These are phyloP conservation scores for Saccharomycopsis sp. DNA, from an alignment of 805 yeast genomes.

Conservation along the genomic window DNA sequence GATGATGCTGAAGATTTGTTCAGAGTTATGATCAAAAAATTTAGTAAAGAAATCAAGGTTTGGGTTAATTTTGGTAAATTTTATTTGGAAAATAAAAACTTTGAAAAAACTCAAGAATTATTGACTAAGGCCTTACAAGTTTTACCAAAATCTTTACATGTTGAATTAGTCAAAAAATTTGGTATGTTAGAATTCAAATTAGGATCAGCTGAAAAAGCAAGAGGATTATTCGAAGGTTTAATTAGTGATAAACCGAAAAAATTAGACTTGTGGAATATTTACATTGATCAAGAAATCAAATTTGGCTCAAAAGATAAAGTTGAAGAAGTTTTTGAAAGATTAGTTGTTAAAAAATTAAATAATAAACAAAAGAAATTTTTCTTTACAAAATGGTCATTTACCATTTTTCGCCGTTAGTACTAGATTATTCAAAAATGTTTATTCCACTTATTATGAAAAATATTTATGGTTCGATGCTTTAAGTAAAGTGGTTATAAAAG, in stretches of 20 bases:
- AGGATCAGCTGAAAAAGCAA: slow-evolving; percentile 91
- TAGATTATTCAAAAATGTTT: slow-evolving; percentile 54
- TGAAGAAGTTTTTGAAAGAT: slow-evolving; percentile 77
- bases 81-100: slow-evolving; percentile 45
- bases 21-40: slow-evolving; percentile 63
- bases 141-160: slow-evolving; percentile 61
- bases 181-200: slow-evolving; percentile 78
- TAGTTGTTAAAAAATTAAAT: slow-evolving; percentile 50
- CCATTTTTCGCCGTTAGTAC: slow-evolving; percentile 86
- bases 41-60: slow-evolving; percentile 55
- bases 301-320: slow-evolving; percentile 52
- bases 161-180: slow-evolving; percentile 77
- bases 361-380: slow-evolving; percentile 90
- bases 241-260: slow-evolving; percentile 84
- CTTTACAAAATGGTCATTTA: slow-evolving; percentile 83
- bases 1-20: slow-evolving; percentile 63
- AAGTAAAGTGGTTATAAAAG: slow-evolving; percentile 46
- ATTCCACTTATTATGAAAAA: slow-evolving; percentile 72
- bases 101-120: slow-evolving; percentile 58
- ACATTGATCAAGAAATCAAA: slow-evolving; percentile 87
- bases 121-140: slow-evolving; percentile 64
- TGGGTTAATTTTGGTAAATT: slow-evolving; percentile 82
- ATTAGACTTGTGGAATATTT: slow-evolving; percentile 91
- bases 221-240: slow-evolving; percentile 89
- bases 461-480: slow-evolving; percentile 55